Conservation (phyloP, 495 filamentous ascomycete species). For the Aspergillus cristatus region DNA sequence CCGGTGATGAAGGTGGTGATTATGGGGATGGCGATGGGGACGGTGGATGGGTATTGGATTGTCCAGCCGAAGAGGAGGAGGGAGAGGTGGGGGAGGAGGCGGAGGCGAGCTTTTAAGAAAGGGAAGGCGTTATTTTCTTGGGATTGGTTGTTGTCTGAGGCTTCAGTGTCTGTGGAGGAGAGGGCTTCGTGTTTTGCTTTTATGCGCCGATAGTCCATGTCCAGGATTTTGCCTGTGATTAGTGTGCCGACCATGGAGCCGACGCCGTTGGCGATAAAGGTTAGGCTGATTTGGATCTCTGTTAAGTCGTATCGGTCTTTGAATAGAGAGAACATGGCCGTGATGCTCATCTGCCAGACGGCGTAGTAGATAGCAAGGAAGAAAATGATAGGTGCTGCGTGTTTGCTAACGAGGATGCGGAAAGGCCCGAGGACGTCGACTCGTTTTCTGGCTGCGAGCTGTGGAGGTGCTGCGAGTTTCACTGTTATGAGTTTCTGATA, state of each 20-base stretch:
- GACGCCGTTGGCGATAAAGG: constrained; percentile 42
- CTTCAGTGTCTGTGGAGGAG: constrained; percentile 3
- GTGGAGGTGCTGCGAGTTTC: constrained; percentile 1
- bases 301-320: constrained; percentile 28
- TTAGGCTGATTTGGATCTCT: constrained; percentile 41
- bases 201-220: constrained; percentile 30
- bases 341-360: constrained; percentile 49
- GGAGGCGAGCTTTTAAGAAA: constrained; percentile 39
- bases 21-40: constrained; percentile 42
- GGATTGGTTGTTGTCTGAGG: neutral
- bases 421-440: constrained; percentile 34
- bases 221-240: constrained; percentile 35
- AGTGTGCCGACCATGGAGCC: constrained; percentile 43
- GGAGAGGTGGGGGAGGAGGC: constrained; percentile 30
- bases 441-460: constrained; percentile 16
- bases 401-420: constrained; percentile 35
- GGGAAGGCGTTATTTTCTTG: constrained; percentile 24
- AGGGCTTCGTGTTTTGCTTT: constrained; percentile 19
- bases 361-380: constrained; percentile 45
- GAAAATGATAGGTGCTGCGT: constrained; percentile 36
- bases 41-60: constrained; percentile 26
- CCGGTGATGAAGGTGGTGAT: constrained; percentile 52
- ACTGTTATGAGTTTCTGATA: constrained; percentile 18
- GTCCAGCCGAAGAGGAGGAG: constrained; percentile 52
- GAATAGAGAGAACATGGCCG: constrained; percentile 44